A percentile compares a stretch with the other conserved stretches of the same genome.
Conservation (phyloP, 73 alveolate species). For the Paramecium sonneborni region DNA sequence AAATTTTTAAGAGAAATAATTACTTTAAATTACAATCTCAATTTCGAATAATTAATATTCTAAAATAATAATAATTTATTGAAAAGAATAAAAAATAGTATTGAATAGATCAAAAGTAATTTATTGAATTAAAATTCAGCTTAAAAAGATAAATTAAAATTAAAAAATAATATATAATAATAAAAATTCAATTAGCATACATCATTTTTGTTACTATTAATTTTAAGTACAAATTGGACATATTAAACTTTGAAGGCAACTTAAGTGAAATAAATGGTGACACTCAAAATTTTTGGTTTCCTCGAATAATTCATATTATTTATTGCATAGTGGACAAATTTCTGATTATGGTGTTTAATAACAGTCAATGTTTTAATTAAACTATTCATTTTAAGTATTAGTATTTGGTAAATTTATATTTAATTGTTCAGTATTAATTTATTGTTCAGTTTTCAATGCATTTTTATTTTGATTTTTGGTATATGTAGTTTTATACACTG, state of each 20-base stretch:
- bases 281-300: neutral
- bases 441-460: neutral
- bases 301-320: neutral
- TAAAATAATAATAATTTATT: too few relatives aligned
- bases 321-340: neutral
- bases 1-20: too few relatives aligned
- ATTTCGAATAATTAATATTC: too few relatives aligned
- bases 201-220: neutral
- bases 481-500: neutral
- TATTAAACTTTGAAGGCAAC: neutral
- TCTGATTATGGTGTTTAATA: neutral
- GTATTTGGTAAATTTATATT: too few relatives aligned
- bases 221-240: neutral
- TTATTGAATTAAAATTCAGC: too few relatives aligned
- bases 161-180: neutral
- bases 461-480: neutral
- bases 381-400: too few relatives aligned
- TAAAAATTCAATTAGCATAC: neutral
- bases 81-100: too few relatives aligned
- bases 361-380: neutral
- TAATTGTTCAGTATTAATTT: neutral
- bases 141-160: too few relatives aligned
- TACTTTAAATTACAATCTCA: too few relatives aligned
- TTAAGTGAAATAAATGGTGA: neutral
- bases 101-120: too few relatives aligned